Evolutionary conservation across 2,329 filamentous ascomycete species (phyloP), one percentile per base, ranked within the genome.

Genomic region (Laburnicola sp.): DNA sequence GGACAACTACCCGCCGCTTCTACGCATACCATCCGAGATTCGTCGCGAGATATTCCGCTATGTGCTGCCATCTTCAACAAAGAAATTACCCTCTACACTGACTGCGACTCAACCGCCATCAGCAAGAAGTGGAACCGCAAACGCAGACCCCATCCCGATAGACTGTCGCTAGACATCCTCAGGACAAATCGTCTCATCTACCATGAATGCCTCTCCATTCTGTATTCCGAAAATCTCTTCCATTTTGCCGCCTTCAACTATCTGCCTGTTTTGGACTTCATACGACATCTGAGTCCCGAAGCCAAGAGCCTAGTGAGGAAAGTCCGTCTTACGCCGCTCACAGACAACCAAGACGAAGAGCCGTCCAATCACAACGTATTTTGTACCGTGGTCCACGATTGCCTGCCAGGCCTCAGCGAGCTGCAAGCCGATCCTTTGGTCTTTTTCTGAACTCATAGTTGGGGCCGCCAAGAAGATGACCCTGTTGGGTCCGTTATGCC

Each of bases 61-160:
- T 57, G 58, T 74, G 31, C 57, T 74, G 10, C 71, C 71, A 4
- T 69, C 66, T 25, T 69, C 68, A 10, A 69, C 70, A 51, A 75
- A 72, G 34, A 73, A 76, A 21, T 76, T 51, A 70, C 76, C 9
- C 68, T 80, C 52, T 75, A 75, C 59, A 78, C 75, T 28, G 71
- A 76, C 58, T 74, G 74, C 54, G 71, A 75, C 23, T 58, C 71
- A 6, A 68, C 60, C 16, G 63, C 62, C 7, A 59, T 78, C 45
- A 73, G 71, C 57, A 68, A 68, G 47, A 71, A 66, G 45, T 72
- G 66, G 66, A 72, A 70, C 48, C 63, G 63, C 42, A 65, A 69
- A 45, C 66, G 64, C 51, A 63, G 63, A 23, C 66, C 69, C 9
- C 66, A 70, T 50, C 65, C 67, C 25, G 69, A 72, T 45, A 68